Base-by-base conservation (phyloP, 306 rosid species). In the Lathyrus tuberosus region DNA sequence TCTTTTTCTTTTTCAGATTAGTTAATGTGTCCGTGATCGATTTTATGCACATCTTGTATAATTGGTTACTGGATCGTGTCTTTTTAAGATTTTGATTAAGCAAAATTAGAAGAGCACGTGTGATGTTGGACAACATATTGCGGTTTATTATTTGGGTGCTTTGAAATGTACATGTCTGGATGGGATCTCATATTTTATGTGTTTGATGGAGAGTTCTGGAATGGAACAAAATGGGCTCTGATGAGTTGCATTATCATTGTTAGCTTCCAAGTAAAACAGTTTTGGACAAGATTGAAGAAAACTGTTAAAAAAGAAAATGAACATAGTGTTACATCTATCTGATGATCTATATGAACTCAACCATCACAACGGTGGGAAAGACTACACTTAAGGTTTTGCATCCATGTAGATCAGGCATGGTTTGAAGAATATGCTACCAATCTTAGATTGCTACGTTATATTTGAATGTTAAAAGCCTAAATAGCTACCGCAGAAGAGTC, bases 341-440 rank as follows among this genome's bases (percentile, higher is more conserved):
- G 40, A 26, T 26, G 30, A 26, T 26, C 30, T 26, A 26, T 26
- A 3, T 26, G 30, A 35, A 35, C 40, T 35, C 10, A 35, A 35
- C 40, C 40, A 35, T 35, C 54, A 16, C 54, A 48, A 3, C 54
- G 8, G 24, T 8, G 11, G 26, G 56, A 49, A 49, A 49, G 26
- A 49, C 56, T 49, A 17, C 56, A 49, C 2, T 49, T 49, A 49
- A 49, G 4, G 22, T 17, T 49, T 49, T 49, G 26, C 26, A 8
- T 49, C 56, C 56, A 8, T 49, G 56, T 49, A 49, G 56, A 17
- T 49, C 12, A 16, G 56, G 56, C 22, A 49, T 49, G 26, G 56
- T 14, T 49, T 2, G 18, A 17, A 8, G 26, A 49, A 8, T 16
- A 17, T 8, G 33, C 61, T 24, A 17, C 28, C 35, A 54, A 24